These are phyloP conservation scores for carrot (Daucus carota) DNA, from an alignment of 129 eudicot genomes.

Conservation along the genomic window DNA sequence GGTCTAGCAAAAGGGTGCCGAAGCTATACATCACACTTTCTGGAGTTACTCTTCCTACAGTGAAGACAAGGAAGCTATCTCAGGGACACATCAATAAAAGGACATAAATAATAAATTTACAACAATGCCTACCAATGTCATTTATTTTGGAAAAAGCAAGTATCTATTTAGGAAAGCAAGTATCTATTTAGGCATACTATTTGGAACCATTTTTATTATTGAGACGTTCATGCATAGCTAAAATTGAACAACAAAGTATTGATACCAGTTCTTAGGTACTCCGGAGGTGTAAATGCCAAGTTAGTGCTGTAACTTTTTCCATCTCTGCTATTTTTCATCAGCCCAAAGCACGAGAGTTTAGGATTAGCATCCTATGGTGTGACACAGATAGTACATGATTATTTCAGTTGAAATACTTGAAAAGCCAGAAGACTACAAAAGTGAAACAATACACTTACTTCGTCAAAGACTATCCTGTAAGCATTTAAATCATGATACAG, in stretches of 20 bases:
- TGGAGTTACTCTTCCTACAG: constrained; percentile 36
- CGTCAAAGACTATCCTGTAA: constrained; percentile 76
- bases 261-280: constrained; percentile 80
- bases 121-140: neutral
- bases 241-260: neutral
- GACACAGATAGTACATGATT: neutral
- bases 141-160: neutral
- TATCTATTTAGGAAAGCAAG: neutral
- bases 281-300: constrained; percentile 97
- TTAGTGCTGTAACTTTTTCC: constrained; percentile 96
- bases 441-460: constrained; percentile 33
- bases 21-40: constrained; percentile 49
- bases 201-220: neutral
- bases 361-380: constrained; percentile 72
- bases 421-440: neutral
- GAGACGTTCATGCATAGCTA: neutral
- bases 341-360: constrained; percentile 82
- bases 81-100: neutral
- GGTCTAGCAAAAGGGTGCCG: constrained; percentile 44
- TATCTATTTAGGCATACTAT: neutral
- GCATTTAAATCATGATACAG: constrained; percentile 91
- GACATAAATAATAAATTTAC: neutral
- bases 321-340: constrained; percentile 95
- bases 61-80: neutral
- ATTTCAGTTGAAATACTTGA: neutral